These are phyloP conservation scores for Asterella californica DNA, from an alignment of 225 moss, liverwort and hornwort species.

Conservation along the genomic window DNA sequence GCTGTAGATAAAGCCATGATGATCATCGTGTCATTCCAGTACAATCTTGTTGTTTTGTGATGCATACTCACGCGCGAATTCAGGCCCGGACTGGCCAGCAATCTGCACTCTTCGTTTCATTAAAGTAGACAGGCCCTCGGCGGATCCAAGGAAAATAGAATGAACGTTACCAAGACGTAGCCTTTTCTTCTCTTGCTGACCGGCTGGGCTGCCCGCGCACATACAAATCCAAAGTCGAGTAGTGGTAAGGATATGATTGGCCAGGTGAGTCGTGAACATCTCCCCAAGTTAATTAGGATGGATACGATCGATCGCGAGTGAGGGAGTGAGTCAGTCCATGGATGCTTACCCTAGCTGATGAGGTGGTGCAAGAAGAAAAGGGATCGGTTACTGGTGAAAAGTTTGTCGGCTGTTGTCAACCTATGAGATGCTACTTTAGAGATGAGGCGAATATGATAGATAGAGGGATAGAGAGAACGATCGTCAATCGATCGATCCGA, in stretches of 20 bases:
- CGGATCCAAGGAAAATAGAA: too few relatives aligned
- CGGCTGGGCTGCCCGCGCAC: neutral
- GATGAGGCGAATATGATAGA: too few relatives aligned
- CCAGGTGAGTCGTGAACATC: neutral
- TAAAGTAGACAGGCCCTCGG: too few relatives aligned
- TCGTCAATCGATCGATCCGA: neutral
- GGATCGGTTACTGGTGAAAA: neutral
- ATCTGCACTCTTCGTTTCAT: neutral
- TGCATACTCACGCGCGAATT: neutral
- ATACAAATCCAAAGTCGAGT: too few relatives aligned
- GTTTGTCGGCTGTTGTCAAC: constrained; percentile 9
- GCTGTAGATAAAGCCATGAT: neutral
- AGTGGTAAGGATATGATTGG: neutral
- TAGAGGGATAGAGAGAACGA: neutral
- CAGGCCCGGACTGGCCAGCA: neutral
- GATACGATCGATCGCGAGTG: neutral
- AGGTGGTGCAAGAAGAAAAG: neutral
- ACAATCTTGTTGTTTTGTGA: neutral
- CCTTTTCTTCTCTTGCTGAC: neutral
- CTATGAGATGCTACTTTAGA: neutral
- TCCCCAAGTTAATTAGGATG: neutral
- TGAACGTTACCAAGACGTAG: too few relatives aligned
- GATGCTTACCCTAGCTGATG: neutral
- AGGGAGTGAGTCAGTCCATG: too few relatives aligned
- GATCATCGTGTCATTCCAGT: neutral